Percentiles rank a stretch among this genome's conserved stretches.
These are phyloP conservation scores for Hypoxylon subgilvum DNA, from an alignment of 495 filamentous ascomycete genomes.

Conservation along the genomic window DNA sequence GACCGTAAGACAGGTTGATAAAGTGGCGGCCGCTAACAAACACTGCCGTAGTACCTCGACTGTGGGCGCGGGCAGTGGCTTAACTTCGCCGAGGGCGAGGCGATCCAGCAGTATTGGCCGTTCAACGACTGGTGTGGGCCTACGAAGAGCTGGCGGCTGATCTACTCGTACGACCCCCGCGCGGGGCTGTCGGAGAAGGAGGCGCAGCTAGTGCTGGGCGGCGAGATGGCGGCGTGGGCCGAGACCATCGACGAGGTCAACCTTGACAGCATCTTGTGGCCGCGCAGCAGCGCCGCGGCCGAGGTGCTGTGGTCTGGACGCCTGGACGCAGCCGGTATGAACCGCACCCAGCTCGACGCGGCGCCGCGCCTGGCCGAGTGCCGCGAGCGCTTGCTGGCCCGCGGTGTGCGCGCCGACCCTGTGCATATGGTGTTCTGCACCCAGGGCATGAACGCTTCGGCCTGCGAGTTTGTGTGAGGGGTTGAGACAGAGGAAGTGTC, in stretches of 20 bases:
- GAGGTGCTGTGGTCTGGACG: slow-evolving; percentile 80
- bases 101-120: slow-evolving; percentile 60
- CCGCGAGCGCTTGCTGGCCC: slow-evolving; percentile 71
- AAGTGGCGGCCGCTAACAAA: no score
- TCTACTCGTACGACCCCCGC: slow-evolving; percentile 77
- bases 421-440: slow-evolving; percentile 61
- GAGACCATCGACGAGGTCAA: slow-evolving; percentile 76
- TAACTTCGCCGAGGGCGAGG: slow-evolving; percentile 60
- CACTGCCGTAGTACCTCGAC: slow-evolving; percentile 68
- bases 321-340: slow-evolving; percentile 62
- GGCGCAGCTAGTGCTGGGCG: slow-evolving; percentile 71
- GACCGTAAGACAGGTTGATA: no score
- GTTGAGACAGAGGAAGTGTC: no score
- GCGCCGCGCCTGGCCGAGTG: slow-evolving; percentile 70
- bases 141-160: slow-evolving; percentile 74
- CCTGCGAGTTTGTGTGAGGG: slow-evolving; percentile 39
- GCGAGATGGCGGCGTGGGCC: slow-evolving; percentile 77
- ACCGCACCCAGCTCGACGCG: slow-evolving; percentile 69
- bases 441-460: slow-evolving; percentile 47
- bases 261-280: slow-evolving; percentile 76
- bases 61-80: slow-evolving; percentile 81
- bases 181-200: slow-evolving; percentile 61
- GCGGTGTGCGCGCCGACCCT: slow-evolving; percentile 66
- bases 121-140: slow-evolving; percentile 80
- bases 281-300: slow-evolving; percentile 70